These are phyloP conservation scores for Ustilago vetiveriae DNA, from an alignment of 1,284 basidiomycete genomes.

Conservation along the genomic window DNA sequence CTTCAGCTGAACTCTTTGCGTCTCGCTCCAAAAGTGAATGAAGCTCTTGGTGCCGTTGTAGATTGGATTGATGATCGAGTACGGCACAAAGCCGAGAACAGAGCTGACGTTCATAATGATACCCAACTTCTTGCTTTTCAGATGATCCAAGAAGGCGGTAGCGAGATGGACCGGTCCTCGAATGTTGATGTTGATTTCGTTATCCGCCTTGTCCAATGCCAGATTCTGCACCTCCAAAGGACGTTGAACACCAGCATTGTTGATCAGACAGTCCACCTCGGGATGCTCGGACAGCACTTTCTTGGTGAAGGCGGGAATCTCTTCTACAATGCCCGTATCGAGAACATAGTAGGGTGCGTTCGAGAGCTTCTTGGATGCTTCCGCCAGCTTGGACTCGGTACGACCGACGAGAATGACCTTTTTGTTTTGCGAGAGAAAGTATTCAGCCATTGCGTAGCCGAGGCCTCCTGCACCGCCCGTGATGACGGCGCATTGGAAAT, in stretches of 20 bases:
- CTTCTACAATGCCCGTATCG: conserved; percentile 65
- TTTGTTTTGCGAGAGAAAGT: conserved; percentile 65
- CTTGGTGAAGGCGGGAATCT: conserved; percentile 61
- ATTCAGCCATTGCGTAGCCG: conserved; percentile 67
- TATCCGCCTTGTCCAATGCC: conserved; percentile 56
- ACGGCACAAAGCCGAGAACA: conserved; percentile 58
- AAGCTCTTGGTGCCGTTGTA: conserved; percentile 60
- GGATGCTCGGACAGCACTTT: conserved; percentile 67
- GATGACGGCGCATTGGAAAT: conserved; percentile 61
- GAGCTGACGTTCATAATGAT: conserved; percentile 61
- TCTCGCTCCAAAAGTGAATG: conserved; percentile 60
- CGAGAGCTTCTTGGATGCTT: conserved; percentile 63
- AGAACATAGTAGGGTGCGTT: conserved; percentile 66
- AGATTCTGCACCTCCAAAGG: conserved; percentile 58
- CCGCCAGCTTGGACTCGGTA: conserved; percentile 65
- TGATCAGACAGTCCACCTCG: conserved; percentile 68
- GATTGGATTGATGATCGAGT: conserved; percentile 50
- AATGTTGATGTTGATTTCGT: conserved; percentile 62
- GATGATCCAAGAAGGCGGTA: conserved; percentile 55
- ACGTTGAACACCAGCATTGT: conserved; percentile 68
- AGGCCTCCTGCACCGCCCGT: conserved; percentile 59
- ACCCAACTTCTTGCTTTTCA: conserved; percentile 52
- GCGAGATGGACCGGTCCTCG: conserved; percentile 60
- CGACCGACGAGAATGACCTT: conserved; percentile 68
- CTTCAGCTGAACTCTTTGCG: conserved; percentile 58